These are phyloP conservation scores for Colletotrichum viniferum DNA, from an alignment of 2,329 filamentous ascomycete genomes.

Conservation along the genomic window DNA sequence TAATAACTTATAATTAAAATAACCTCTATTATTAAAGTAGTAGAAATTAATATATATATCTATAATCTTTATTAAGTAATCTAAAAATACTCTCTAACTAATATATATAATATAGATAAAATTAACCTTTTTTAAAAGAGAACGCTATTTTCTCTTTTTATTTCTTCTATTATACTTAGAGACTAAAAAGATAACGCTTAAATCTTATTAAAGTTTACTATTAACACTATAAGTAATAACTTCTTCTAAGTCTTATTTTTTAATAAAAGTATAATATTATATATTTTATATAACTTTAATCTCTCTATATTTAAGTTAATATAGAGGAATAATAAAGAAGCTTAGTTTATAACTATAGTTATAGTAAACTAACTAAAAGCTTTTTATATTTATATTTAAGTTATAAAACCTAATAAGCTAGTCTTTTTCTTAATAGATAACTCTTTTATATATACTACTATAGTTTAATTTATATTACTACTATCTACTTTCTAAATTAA, in stretches of 20 bases:
- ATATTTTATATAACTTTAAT: not conserved
- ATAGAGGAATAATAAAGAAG: not conserved
- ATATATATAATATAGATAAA: not conserved
- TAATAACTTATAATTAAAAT: too few relatives aligned
- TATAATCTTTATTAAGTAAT: too few relatives aligned
- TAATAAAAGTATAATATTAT: not conserved
- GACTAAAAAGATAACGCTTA: rapidly evolving
- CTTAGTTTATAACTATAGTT: not conserved
- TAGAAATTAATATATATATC: not conserved
- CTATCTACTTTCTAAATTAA: not conserved
- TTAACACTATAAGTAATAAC: not conserved
- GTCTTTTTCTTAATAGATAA: not conserved
- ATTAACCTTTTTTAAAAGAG: not conserved
- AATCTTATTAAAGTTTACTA: not conserved
- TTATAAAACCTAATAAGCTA: not conserved
- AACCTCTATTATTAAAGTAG: not conserved
- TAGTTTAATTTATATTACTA: not conserved
- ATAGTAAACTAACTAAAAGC: not conserved
- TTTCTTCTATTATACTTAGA: rapidly evolving
- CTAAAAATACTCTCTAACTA: not conserved
- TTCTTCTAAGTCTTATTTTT: not conserved
- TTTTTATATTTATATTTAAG: not conserved
- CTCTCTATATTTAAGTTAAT: not conserved
- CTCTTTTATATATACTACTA: not conserved
- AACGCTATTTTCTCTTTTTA: rapidly evolving